Evolutionary conservation across 2,329 filamentous ascomycete genomes (phyloP).

Genomic region (Raffaelea ambrosiae): DNA sequence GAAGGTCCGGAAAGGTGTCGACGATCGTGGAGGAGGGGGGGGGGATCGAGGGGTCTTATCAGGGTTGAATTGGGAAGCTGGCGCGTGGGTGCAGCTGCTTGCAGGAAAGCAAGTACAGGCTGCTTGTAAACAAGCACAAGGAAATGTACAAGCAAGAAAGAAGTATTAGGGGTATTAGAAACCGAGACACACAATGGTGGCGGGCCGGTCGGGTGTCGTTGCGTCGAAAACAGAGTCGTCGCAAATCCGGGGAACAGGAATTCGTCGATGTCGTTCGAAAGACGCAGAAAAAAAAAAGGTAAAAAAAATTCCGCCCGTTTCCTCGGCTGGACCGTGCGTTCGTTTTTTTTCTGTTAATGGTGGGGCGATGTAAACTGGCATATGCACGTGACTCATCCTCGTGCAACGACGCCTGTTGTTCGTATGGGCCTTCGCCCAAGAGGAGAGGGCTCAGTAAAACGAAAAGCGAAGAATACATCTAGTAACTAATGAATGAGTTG

Average conservation of each 20-base stretch:
- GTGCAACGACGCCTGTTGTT: not conserved
- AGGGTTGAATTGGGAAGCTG: not conserved
- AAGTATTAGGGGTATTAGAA: not conserved
- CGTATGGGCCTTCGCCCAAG: too few relatives aligned
- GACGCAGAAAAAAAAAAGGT: not conserved
- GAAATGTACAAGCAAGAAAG: too few relatives aligned
- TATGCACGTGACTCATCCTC: not conserved
- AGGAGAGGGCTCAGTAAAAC: too few relatives aligned
- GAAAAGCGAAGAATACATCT: too few relatives aligned
- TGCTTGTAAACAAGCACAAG: too few relatives aligned
- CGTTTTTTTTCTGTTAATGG: slow-evolving; percentile 5
- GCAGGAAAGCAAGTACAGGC: too few relatives aligned
- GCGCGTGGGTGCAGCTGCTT: not conserved
- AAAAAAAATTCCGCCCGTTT: slow-evolving; percentile 5
- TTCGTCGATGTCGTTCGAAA: too few relatives aligned
- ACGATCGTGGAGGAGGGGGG: not conserved
- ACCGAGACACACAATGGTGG: not conserved
- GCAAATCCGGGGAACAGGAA: too few relatives aligned
- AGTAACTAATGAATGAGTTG: too few relatives aligned
- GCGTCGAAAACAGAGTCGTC: not conserved
- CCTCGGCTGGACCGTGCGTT: slow-evolving; percentile 10
- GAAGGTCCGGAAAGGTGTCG: not conserved
- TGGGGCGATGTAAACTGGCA: not conserved
- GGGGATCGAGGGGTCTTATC: not conserved
- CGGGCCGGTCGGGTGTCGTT: not conserved